phyloP scores from a whole-genome alignment of 495 filamentous ascomycete species.

The Pseudomonodictys pantanalensis region DNA sequence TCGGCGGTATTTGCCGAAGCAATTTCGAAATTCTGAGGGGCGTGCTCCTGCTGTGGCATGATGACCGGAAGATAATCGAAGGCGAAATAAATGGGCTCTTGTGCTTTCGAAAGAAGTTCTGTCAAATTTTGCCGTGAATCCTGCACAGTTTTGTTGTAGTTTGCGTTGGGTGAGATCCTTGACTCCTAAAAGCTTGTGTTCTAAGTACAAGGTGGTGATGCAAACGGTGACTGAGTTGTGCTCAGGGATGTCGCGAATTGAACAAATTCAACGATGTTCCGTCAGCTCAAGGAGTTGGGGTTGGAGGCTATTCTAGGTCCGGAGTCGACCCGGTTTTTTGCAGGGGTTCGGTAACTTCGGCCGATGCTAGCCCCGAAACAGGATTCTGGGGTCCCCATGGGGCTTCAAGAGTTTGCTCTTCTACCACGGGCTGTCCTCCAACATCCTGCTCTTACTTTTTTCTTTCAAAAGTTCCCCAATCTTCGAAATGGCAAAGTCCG shows the following conservation, averaged over 20 bases:
- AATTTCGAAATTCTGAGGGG: slow-evolving; percentile 45
- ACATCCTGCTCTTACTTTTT: background rate
- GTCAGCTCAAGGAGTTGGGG: too few species aligned
- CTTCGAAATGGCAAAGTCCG: slow-evolving; percentile 1
- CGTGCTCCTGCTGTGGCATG: slow-evolving; percentile 59
- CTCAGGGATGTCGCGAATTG: too few species aligned
- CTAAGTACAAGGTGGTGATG: too few species aligned
- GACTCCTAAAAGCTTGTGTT: too few species aligned
- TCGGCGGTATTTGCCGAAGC: slow-evolving; percentile 17
- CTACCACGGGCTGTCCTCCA: background rate
- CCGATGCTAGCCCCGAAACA: slow-evolving; percentile 14
- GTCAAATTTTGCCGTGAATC: too few species aligned
- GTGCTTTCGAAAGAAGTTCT: background rate
- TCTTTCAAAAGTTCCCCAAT: background rate
- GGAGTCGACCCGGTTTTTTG: slow-evolving; percentile 1
- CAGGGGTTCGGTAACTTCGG: slow-evolving; percentile 19
- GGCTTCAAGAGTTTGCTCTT: background rate
- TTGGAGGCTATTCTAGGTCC: background rate
- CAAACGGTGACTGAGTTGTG: too few species aligned
- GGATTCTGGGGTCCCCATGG: slow-evolving; percentile 13
- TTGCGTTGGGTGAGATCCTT: too few species aligned
- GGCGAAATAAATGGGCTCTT: background rate
- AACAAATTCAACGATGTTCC: too few species aligned
- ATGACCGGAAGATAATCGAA: slow-evolving; percentile 13
- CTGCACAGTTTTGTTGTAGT: too few species aligned